phyloP scores from a whole-genome alignment of 192 early-diverging fungal genomes.

The Umbelopsis sp. region DNA sequence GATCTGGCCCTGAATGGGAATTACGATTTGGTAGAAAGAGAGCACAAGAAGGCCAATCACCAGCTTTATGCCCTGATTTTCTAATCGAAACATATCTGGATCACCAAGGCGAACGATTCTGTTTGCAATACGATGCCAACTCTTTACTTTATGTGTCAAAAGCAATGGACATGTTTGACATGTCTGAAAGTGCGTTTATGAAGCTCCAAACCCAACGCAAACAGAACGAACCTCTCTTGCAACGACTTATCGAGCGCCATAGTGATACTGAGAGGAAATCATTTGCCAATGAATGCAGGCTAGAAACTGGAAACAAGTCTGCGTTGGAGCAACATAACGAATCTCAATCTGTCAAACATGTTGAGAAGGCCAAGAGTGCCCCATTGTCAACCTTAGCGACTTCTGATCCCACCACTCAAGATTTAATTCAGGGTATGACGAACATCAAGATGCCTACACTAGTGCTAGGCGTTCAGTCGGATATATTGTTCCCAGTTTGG shows the following conservation, averaged over 20 bases:
- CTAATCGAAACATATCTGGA: constrained; percentile 96
- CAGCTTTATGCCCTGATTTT: constrained; percentile 90
- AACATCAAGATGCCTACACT: constrained; percentile 77
- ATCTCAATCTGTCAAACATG: constrained; percentile 27
- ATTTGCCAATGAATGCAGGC: constrained; percentile 25
- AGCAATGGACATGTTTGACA: constrained; percentile 99
- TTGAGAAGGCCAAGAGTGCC: background rate
- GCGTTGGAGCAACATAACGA: constrained; percentile 33
- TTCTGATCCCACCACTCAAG: constrained; percentile 52
- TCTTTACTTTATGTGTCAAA: constrained; percentile 93
- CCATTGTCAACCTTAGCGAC: constrained; percentile 32
- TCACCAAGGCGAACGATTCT: constrained; percentile 95
- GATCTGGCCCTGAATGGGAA: constrained; percentile 98
- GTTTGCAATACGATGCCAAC: constrained; percentile 92
- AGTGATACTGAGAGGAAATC: constrained; percentile 15
- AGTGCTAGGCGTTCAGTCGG: constrained; percentile 92
- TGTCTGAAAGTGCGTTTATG: constrained; percentile 61
- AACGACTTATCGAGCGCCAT: constrained; percentile 4
- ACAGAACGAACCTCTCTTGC: constrained; percentile 35
- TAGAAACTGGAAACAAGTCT: constrained; percentile 31
- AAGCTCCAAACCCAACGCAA: constrained; percentile 46
- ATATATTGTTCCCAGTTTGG: constrained; percentile 93
- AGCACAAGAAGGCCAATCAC: constrained; percentile 68
- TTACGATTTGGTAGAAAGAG: constrained; percentile 89
- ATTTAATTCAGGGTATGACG: constrained; percentile 76